Percentiles rank a stretch among this genome's conserved stretches.
Conservation (phyloP, 2,329 filamentous ascomycete genomes). For the Fusarium equiseti region DNA sequence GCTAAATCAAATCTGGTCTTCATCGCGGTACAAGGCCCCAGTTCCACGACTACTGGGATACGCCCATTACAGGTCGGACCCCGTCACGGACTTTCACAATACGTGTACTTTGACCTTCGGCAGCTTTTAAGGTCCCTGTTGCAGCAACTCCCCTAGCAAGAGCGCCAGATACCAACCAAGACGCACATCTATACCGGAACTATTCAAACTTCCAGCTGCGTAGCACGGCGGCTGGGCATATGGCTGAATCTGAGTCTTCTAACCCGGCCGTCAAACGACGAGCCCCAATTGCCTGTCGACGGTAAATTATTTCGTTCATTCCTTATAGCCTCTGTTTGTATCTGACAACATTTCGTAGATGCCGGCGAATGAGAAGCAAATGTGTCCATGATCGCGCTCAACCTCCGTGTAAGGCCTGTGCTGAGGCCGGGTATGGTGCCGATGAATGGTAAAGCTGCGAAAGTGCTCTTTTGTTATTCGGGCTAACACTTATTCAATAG, state of each 20-base stretch:
- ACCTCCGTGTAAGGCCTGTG: slow-evolving; percentile 65
- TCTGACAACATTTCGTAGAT: slow-evolving; percentile 53
- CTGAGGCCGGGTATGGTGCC: slow-evolving; percentile 60
- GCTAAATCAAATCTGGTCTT: slow-evolving; percentile 26
- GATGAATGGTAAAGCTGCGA: slow-evolving; percentile 61
- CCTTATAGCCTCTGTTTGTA: neutral
- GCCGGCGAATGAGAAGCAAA: slow-evolving; percentile 68
- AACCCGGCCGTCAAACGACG: slow-evolving; percentile 58
- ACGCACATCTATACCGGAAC: neutral
- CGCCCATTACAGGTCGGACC: neutral
- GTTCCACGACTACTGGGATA: slow-evolving; percentile 16
- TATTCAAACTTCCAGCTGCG: neutral
- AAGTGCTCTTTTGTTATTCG: neutral
- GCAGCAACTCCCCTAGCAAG: neutral
- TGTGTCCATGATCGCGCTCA: slow-evolving; percentile 63
- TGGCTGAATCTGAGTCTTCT: slow-evolving; percentile 23
- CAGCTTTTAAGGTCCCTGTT: neutral
- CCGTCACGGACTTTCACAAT: slow-evolving; percentile 9
- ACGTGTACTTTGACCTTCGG: slow-evolving; percentile 7
- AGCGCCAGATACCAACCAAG: neutral
- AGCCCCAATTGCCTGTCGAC: slow-evolving; percentile 65
- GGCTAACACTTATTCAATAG: slow-evolving; percentile 49
- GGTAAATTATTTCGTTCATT: slow-evolving; percentile 52
- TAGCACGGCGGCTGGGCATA: slow-evolving; percentile 12
- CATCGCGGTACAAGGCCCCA: slow-evolving; percentile 12